Evolutionary conservation across 352 stramenopile species (phyloP), one percentile per base, ranked within the genome.

Genomic region (Globisporangium emineosum): DNA sequence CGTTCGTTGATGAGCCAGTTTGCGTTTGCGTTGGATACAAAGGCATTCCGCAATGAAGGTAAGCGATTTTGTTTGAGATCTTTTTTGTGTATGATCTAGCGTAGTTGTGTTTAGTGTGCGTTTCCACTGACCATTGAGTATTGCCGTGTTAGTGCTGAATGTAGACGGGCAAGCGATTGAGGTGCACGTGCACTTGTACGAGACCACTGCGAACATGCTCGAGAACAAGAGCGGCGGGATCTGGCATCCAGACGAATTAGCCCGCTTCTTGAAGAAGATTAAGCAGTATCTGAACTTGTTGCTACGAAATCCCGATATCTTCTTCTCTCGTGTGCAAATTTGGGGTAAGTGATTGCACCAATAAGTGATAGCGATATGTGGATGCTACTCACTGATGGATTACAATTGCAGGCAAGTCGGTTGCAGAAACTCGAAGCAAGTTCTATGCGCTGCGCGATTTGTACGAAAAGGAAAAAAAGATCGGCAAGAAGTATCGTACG

Each of bases 401-500:
- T n/a, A n/a, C n/a, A n/a, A n/a, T 25, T 53, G 15, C 21, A 88
- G 79, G 77, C 21, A 90, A 88, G 64, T 85, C 76, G 9, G 70
- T 90, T 17, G 71, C 68, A 6, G 79, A 94, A 27, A 77, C 80
- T 3, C 78, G 75, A 40, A 75, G 51, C 61, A 94, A 94, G 67
- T 92, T 94, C 53, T 91, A 91, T 60, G 67, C 79, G 42, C 67
- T 91, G 27, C 79, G 81, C 9, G 79, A 91, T 1, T 65, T 93
- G 30, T 90, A 84, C 62, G n/a, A 89, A 5, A 73, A 67, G 2
- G 78, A 89, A 43, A 76, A 78, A 19, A 69, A 72, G n/a, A 21
- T 53, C 17, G 23, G 13, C 32, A 57, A 23, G 21, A 57, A 27
- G 5, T 30, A 45, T 19, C 30, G 64, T 69, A 40, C 45, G 62